phyloP scores from a whole-genome alignment of 2,329 filamentous ascomycete species.

The Amauroascus niger region DNA sequence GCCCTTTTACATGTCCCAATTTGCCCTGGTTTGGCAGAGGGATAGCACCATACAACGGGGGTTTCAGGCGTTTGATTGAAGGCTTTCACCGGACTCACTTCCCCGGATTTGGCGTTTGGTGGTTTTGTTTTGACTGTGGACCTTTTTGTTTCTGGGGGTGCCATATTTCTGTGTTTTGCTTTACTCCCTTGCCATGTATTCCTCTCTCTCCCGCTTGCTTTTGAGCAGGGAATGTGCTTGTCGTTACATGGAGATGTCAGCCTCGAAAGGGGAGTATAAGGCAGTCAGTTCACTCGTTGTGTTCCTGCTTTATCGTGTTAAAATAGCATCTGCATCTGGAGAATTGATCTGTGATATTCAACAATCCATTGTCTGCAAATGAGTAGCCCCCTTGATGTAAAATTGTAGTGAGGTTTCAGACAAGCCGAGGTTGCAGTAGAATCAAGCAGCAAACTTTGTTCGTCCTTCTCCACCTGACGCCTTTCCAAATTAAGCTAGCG shows the following conservation, averaged over 20 bases:
- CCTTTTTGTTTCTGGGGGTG: conserved; percentile 10
- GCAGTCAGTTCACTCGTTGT: conserved; percentile 3
- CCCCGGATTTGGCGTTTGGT: neutral
- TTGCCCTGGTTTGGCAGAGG: conserved; percentile 5
- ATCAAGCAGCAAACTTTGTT: neutral
- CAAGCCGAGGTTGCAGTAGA: neutral
- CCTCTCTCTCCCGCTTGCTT: neutral
- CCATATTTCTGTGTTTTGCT: conserved; percentile 1
- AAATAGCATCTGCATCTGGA: conserved; percentile 12
- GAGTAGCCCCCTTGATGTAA: neutral
- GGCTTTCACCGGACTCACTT: conserved; percentile 1
- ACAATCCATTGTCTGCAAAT: neutral
- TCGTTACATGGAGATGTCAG: conserved; percentile 11
- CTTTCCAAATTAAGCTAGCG: neutral
- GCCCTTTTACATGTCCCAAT: neutral
- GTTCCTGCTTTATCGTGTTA: conserved; percentile 10
- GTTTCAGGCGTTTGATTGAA: neutral
- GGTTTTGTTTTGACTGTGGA: neutral
- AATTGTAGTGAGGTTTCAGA: neutral
- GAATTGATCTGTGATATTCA: neutral
- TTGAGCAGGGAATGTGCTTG: neutral
- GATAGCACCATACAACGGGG: neutral
- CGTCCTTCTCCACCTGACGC: neutral
- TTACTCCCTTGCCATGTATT: conserved; percentile 12
- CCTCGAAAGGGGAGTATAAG: conserved; percentile 11